Base-by-base conservation (phyloP, 2,329 filamentous ascomycete genomes). In the Monosporascus sp. region DNA sequence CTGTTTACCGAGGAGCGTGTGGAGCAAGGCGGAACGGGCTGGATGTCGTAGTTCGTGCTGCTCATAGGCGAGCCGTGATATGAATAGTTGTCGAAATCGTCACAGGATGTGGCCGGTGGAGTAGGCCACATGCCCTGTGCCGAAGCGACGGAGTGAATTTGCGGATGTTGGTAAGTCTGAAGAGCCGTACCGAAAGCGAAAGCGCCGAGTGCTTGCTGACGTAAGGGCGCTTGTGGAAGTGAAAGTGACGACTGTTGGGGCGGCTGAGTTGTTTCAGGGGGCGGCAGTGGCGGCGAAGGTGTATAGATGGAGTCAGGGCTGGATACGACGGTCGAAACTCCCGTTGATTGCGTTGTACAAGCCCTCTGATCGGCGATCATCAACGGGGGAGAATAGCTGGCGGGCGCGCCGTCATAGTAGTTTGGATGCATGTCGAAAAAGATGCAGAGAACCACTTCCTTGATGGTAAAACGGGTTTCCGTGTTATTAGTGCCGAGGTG, bases 81-180 rank as follows among this genome's bases (percentile, higher is more conserved):
- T 44, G 67, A 68, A 51, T 68, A 68, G 53, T 66, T 65, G 20
- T 75, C 72, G 48, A 69, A 63, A 24, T 74, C 73, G 37, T 73
- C 68, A 38, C 66, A 64, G 14, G 65, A 64, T 8, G 66, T 64
- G 8, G 58, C 56, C 11, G 70, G 72, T 31, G 74, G 71, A 26
- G 71, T 74, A 37, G 68, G 65, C 66, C 70, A 72, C 48, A 59
- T 51, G 49, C 54, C 53, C 46, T 60, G 52, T 3, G 59, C 59
- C 20, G 64, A 61, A 52, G 64, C 60, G 19, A 57, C 55, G 27
- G 65, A 65, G 45, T 54, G 55, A 11, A 58, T 26, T 9, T 57
- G 60, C 26, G 53, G 44, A 31, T 53, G 52, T 37, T 51, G 56
- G 40, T 63, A 62, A 1, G 56, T 31, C 24, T 57, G 59, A 41